phyloP scores from a whole-genome alignment of 139 green algal genomes.

The Tetradesmus lagerheimii region DNA sequence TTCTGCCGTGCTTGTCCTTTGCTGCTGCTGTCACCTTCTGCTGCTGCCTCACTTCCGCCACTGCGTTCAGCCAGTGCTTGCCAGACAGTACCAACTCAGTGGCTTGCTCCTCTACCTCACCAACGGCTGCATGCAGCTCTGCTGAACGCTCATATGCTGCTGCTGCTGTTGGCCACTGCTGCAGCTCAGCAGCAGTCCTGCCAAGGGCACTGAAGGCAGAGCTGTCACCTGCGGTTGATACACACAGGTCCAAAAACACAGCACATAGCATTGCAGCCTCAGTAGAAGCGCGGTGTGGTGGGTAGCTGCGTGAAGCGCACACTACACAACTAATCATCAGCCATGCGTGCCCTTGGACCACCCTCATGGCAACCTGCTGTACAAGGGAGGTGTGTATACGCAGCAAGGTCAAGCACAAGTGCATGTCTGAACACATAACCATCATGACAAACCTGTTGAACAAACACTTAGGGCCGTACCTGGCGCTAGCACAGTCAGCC shows the following conservation, averaged over 20 bases:
- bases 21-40: constrained; percentile 8
- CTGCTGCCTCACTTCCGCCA: constrained; percentile 2
- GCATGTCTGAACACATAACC: too few relatives aligned
- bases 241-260: not conserved
- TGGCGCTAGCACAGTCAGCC: constrained; percentile 37
- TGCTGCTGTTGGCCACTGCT: constrained; percentile 38
- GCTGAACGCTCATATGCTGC: constrained; percentile 26
- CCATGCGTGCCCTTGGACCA: too few relatives aligned
- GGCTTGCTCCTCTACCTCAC: constrained; percentile 6
- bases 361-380: too few relatives aligned
- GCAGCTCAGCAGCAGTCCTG: not conserved
- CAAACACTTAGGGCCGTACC: not conserved
- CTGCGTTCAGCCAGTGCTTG: constrained; percentile 39
- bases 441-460: too few relatives aligned
- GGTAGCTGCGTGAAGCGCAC: not conserved
- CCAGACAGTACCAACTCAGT: constrained; percentile 8
- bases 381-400: too few relatives aligned
- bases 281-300: not conserved
- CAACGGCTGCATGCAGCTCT: constrained; percentile 26
- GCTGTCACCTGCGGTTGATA: constrained; percentile 2
- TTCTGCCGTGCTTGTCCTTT: not conserved
- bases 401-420: too few relatives aligned
- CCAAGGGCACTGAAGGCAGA: constrained; percentile 29
- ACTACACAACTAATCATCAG: too few relatives aligned
- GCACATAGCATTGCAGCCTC: not conserved